Conservation (phyloP, 371 early-diverging fungal genomes). For the Syncephalis fuscata region DNA sequence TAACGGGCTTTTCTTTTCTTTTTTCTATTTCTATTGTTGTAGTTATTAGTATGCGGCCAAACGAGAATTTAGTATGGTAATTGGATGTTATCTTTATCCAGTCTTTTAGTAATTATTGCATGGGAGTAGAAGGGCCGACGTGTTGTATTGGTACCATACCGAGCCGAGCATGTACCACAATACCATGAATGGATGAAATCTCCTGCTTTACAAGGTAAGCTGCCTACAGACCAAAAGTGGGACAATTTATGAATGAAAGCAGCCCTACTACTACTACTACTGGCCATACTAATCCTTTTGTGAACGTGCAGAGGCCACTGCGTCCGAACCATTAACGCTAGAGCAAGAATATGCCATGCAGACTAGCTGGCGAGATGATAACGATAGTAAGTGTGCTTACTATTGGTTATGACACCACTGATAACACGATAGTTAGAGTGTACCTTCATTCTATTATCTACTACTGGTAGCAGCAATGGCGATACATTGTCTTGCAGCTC, state of each 20-base stretch:
- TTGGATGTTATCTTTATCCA: too few relatives aligned
- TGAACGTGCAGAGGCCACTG: conserved; percentile 75
- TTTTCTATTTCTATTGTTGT: not conserved
- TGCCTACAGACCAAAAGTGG: too few relatives aligned
- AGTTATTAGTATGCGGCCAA: conserved; percentile 17
- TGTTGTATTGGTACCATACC: conserved; percentile 72
- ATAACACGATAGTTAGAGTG: conserved; percentile 3
- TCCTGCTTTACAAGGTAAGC: conserved; percentile 52
- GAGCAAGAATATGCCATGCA: conserved; percentile 93
- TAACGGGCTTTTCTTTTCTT: not conserved
- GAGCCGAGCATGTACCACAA: conserved; percentile 57
- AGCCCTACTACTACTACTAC: too few relatives aligned
- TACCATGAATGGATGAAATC: conserved; percentile 94
- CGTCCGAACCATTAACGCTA: conserved; percentile 78
- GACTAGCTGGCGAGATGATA: conserved; percentile 67
- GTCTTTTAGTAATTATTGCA: too few relatives aligned
- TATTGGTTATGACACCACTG: not conserved
- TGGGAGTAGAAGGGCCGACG: conserved; percentile 48
- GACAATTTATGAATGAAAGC: too few relatives aligned
- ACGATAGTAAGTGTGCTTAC: conserved; percentile 35
- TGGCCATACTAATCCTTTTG: too few relatives aligned
- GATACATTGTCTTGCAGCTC: not conserved
- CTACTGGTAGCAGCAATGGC: too few relatives aligned
- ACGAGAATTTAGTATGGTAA: conserved; percentile 25
- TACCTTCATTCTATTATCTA: conserved; percentile 3